Evolutionary conservation across 805 yeast species (phyloP).

Genomic region (Nakazawaea peltata): DNA sequence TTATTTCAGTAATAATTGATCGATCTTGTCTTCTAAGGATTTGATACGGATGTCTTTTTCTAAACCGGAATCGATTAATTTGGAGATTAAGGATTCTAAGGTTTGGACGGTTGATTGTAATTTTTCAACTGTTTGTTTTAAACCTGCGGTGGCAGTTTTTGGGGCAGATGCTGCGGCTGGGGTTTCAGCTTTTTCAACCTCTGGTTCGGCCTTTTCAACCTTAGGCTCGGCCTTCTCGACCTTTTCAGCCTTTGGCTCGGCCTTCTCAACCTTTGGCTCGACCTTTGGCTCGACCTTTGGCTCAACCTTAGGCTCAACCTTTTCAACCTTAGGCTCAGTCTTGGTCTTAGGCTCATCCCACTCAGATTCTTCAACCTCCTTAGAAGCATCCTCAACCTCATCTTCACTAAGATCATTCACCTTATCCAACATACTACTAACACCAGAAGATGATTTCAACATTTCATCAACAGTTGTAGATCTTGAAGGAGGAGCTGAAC

Average conservation of each 20-base stretch:
- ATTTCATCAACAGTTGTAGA: constrained; percentile 36
- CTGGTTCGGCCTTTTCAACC: constrained; percentile 11
- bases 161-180: constrained; percentile 11
- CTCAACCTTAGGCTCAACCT: constrained; percentile 13
- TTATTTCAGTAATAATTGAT: constrained; percentile 37
- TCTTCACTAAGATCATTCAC: constrained; percentile 31
- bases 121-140: constrained; percentile 66
- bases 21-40: constrained; percentile 53
- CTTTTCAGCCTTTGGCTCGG: constrained; percentile 5
- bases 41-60: constrained; percentile 59
- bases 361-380: constrained; percentile 16
- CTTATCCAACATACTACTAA: constrained; percentile 37
- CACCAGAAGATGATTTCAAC: constrained; percentile 36
- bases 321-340: constrained; percentile 8
- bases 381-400: constrained; percentile 24
- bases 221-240: constrained; percentile 13
- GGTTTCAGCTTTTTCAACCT: constrained; percentile 9
- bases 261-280: constrained; percentile 11
- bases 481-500: constrained; percentile 8
- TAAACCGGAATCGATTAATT: constrained; percentile 42
- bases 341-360: constrained; percentile 17
- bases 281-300: constrained; percentile 12
- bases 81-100: constrained; percentile 48
- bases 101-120: constrained; percentile 48
- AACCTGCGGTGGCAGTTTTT: constrained; percentile 43